These are phyloP conservation scores for Aspergillus floridensis DNA, from an alignment of 2,329 filamentous ascomycete species.

Conservation along the genomic window DNA sequence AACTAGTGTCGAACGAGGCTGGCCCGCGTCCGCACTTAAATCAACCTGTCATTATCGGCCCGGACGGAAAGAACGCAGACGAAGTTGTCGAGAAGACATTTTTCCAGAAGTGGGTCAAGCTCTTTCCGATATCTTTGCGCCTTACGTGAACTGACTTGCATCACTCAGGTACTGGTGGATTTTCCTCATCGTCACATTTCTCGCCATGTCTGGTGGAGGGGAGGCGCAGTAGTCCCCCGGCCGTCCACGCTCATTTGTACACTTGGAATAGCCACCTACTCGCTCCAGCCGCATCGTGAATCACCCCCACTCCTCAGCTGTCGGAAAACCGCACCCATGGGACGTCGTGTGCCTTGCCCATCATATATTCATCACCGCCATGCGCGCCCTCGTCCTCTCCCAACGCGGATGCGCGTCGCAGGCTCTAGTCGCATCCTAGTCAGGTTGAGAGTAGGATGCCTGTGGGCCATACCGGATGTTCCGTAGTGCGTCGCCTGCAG, in stretches of 20 bases:
- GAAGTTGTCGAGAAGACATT: constrained; percentile 44
- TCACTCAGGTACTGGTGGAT: constrained; percentile 48
- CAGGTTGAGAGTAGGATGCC: not conserved
- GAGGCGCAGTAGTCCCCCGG: constrained; percentile 23
- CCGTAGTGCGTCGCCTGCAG: not conserved
- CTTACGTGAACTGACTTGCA: constrained; percentile 9
- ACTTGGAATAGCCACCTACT: not conserved
- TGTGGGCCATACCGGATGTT: not conserved
- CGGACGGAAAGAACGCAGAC: constrained; percentile 39
- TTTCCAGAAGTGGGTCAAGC: constrained; percentile 41
- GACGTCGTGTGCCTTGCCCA: not conserved
- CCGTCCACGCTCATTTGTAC: not conserved
- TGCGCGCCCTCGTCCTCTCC: not conserved
- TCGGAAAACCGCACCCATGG: not conserved
- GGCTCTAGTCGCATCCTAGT: not conserved
- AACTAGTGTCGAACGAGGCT: constrained; percentile 32
- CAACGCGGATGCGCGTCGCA: not conserved
- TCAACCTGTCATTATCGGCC: constrained; percentile 38
- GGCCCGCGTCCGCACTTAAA: constrained; percentile 42
- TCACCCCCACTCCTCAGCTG: too few relatives aligned
- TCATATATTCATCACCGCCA: not conserved
- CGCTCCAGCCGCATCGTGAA: not conserved
- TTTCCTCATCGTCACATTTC: constrained; percentile 40
- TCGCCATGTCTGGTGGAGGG: constrained; percentile 43
- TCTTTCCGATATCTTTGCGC: not conserved